Conservation (phyloP, 2,329 filamentous ascomycete species). For the Corynespora cassiicola region DNA sequence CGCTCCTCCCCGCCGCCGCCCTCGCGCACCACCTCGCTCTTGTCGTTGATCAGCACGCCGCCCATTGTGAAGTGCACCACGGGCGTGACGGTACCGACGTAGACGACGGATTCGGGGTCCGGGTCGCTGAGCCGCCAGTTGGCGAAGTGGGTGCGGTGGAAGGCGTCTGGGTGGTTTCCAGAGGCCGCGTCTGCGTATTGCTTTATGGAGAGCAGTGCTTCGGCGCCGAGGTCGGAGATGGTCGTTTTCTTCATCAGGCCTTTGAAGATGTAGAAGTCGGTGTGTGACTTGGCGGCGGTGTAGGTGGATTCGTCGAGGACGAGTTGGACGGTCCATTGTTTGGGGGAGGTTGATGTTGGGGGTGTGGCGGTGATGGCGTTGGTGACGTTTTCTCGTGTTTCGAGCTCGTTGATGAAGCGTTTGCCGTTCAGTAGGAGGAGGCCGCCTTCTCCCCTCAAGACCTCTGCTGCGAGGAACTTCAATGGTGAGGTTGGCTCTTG, state of each 20-base stretch:
- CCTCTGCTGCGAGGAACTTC: constrained; percentile 70
- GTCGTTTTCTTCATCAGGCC: constrained; percentile 65
- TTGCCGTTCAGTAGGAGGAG: constrained; percentile 60
- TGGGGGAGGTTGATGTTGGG: constrained; percentile 31
- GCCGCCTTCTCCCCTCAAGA: constrained; percentile 68
- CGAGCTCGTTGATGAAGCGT: constrained; percentile 68
- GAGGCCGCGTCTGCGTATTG: constrained; percentile 57
- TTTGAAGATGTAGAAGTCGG: constrained; percentile 70
- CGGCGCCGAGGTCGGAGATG: constrained; percentile 54
- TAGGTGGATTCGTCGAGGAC: constrained; percentile 66
- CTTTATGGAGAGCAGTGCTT: constrained; percentile 52
- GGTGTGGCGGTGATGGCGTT: constrained; percentile 55
- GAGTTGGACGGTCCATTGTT: constrained; percentile 66
- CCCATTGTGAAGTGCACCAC: constrained; percentile 74
- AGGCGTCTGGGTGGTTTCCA: constrained; percentile 49
- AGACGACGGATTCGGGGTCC: constrained; percentile 60
- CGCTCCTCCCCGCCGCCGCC: constrained; percentile 49
- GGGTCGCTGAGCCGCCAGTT: constrained; percentile 61
- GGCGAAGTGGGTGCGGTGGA: constrained; percentile 61
- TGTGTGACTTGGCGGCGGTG: constrained; percentile 59
- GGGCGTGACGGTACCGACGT: constrained; percentile 66
- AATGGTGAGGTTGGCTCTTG: constrained; percentile 52
- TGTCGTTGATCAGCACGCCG: constrained; percentile 63
- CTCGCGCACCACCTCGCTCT: constrained; percentile 57
- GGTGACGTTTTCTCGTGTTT: constrained; percentile 65